Evolutionary conservation across 768 basidiomycete species (phyloP), one percentile per base, ranked within the genome.

Genomic region (Leccinum aurantiacum): DNA sequence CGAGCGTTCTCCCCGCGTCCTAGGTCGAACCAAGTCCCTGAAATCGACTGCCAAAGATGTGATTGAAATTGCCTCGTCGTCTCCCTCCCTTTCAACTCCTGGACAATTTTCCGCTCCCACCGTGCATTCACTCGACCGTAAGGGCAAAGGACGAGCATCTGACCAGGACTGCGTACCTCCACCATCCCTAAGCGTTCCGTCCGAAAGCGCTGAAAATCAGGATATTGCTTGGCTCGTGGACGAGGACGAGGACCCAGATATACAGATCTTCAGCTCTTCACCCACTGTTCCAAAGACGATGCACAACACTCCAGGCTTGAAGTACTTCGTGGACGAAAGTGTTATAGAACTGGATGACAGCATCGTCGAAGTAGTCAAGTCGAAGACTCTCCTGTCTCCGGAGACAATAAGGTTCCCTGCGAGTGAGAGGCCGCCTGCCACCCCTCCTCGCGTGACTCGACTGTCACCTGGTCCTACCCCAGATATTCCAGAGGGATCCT

Each of bases 171-270:
- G 38, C 17, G 49, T 52, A 22, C 50, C 48, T n/a, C 19, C 53
- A 8, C 31, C 59, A 15, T n/a, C 55, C 19, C 17, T 38, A n/a
- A 13, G 52, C 31, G 9, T 55, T 17, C 57, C 52, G 17, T 19
- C 55, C 10, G 24, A 47, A 55, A 60, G 33, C 29, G 51, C 47
- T 14, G 60, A 56, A 17, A 69, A 76, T 38, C 71, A 78, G 52
- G 79, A 79, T 64, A 85, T 89, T 74, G 80, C 83, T 2, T 89
- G 87, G 88, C 74, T 90, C 22, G 70, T 89, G 10, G 86, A 85
- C 25, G 86, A 85, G 58, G 86, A 88, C 54, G 87, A 80, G n/a
- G 78, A 87, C 49, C 78, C 76, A 10, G 76, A 78, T 48, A 75
- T 86, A 63, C 77, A 79, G 59, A 80, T 86, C 41, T 53, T 82